Conservation (phyloP, 2,329 filamentous ascomycete species). For the Apiospora malaysiana region DNA sequence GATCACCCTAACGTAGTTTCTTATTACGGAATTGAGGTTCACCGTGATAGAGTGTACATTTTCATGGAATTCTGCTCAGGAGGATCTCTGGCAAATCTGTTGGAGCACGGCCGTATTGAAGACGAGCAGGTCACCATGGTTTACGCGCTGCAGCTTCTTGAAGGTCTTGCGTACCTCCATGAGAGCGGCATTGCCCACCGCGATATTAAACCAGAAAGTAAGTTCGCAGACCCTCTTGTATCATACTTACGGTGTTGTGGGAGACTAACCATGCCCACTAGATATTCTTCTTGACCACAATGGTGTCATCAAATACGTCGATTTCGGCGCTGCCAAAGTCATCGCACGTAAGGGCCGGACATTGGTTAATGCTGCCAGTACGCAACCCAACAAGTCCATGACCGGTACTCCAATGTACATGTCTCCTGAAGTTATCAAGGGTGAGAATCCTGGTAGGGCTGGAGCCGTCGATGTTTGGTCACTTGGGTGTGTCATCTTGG, state of each 20-base stretch:
- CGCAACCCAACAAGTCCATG: constrained; percentile 84
- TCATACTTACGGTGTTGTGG: background rate
- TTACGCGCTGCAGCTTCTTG: constrained; percentile 90
- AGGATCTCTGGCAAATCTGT: constrained; percentile 84
- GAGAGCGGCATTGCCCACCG: constrained; percentile 91
- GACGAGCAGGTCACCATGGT: constrained; percentile 98
- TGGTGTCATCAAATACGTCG: constrained; percentile 98
- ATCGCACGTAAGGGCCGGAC: constrained; percentile 94
- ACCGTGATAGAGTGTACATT: constrained; percentile 99
- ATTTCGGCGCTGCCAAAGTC: constrained; percentile 96
- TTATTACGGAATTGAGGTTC: constrained; percentile 97
- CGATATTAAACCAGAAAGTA: constrained; percentile 97
- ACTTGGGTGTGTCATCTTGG: constrained; percentile 91
- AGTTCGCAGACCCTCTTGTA: constrained; percentile 48
- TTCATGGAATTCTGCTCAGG: constrained; percentile 99
- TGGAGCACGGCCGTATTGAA: constrained; percentile 96
- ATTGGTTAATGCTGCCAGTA: constrained; percentile 68
- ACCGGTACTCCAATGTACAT: constrained; percentile 99
- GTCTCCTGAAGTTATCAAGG: constrained; percentile 98
- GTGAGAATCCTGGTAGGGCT: constrained; percentile 78
- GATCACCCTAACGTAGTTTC: constrained; percentile 98
- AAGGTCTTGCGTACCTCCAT: constrained; percentile 92
- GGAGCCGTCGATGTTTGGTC: constrained; percentile 96
- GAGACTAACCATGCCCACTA: constrained; percentile 43
- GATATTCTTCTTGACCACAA: constrained; percentile 97